phyloP scores from a whole-genome alignment of 2,329 filamentous ascomycete genomes.

The Botrytis cinerea region DNA sequence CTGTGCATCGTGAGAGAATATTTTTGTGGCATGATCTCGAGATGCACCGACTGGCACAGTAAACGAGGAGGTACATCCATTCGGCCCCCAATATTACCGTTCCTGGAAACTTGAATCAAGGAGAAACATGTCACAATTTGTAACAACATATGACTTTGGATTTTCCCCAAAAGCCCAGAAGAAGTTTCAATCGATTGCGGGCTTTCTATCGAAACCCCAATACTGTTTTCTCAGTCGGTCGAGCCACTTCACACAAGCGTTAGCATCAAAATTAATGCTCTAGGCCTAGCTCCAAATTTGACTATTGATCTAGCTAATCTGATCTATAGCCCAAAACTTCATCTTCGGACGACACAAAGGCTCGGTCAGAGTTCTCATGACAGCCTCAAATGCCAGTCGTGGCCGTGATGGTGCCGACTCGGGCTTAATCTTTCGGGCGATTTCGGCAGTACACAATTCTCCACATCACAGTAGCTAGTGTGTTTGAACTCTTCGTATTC shows the following conservation, averaged over 20 bases:
- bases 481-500: constrained; percentile 6
- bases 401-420: constrained; percentile 1
- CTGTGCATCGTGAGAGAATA: constrained; percentile 9
- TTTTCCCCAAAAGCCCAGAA: background rate
- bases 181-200: background rate
- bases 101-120: background rate
- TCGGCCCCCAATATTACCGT: constrained; percentile 18
- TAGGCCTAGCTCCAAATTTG: background rate
- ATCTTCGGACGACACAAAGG: background rate
- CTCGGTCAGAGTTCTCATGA: background rate
- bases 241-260: background rate
- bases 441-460: background rate
- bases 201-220: background rate
- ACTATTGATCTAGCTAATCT: background rate
- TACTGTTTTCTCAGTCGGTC: background rate
- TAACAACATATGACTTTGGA: background rate
- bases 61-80: constrained; percentile 14
- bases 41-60: constrained; percentile 9
- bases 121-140: constrained; percentile 20
- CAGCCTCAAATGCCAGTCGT: background rate
- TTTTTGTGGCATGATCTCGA: constrained; percentile 18
- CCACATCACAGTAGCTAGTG: background rate
- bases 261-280: background rate
- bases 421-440: background rate
- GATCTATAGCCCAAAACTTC: background rate